Evolutionary conservation across 2,329 filamentous ascomycete species (phyloP), one percentile per base, ranked within the genome.

Genomic region (Neodidymelliopsis sp.): DNA sequence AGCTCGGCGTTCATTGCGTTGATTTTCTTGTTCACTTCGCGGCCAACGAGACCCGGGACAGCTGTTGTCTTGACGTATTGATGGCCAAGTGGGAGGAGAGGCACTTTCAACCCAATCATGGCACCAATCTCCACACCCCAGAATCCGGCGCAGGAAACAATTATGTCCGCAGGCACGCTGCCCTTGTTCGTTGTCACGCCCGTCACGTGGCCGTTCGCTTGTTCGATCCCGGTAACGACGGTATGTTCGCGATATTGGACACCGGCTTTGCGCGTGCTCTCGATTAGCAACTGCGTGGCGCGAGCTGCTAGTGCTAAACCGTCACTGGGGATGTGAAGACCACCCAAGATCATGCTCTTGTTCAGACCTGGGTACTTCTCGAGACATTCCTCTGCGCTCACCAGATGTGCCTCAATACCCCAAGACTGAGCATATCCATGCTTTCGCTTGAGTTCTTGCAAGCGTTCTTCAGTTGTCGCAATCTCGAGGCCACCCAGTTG

Each of bases 91-190:
- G 84, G 84, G 0, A 85, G 75, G 4, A 87, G 68, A 6, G 84
- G 84, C 16, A 87, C 77, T 2, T 78, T 71, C 10, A 85, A 59
- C 4, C 78, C 83, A 30, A 81, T 77, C 83, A 87, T 84, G 5
- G 79, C 80, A 16, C 84, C 84, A 6, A 87, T 74, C 62, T 87
- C 84, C 6, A 86, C 84, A 9, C 84, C 84, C 84, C 84, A 87
- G 66, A 87, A 84, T 0, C 84, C 84, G 6, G 83, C 84, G 53
- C 84, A 87, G 2, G 83, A 86, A 27, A 87, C 69, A 39, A 86
- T 75, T 18, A 86, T 81, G 44, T 87, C 84, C 0, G 84, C 84
- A 0, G 79, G 72, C 15, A 86, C 74, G 0, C 62, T 77, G 16
- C 78, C 78, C 4, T 67, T 68, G 1, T 74, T 70, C 0, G 82